Evolutionary conservation across 148 eudicot genomes (phyloP).

Genomic region (Chenopodium formosanum): DNA sequence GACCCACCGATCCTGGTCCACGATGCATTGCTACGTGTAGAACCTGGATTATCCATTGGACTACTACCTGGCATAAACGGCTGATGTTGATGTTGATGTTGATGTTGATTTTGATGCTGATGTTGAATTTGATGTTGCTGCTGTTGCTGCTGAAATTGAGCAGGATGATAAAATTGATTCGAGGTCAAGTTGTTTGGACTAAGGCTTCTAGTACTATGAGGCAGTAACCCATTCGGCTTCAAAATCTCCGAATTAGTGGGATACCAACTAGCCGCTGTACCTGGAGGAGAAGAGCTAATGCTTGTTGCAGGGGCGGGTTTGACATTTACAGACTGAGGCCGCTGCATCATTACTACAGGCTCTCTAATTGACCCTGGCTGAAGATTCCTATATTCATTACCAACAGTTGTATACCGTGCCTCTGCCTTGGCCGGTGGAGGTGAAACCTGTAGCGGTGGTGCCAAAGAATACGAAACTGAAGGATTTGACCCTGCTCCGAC

Average conservation of each 20-base stretch:
- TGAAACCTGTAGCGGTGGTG: constrained; percentile 58
- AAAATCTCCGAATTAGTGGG: constrained; percentile 41
- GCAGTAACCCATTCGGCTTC: constrained; percentile 54
- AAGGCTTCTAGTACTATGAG: constrained; percentile 49
- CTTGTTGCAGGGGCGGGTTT: constrained; percentile 47
- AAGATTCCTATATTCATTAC: constrained; percentile 58
- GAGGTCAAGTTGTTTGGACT: constrained; percentile 43
- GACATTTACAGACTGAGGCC: constrained; percentile 60
- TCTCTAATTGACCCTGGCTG: constrained; percentile 67
- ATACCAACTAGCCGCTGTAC: constrained; percentile 53
- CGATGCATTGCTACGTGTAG: constrained; percentile 34
- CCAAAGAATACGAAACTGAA: constrained; percentile 55
- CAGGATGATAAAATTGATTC: constrained; percentile 51
- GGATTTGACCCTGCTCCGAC: constrained; percentile 51
- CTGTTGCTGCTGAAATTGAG: constrained; percentile 53
- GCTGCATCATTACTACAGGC: constrained; percentile 81
- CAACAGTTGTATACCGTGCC: constrained; percentile 39
- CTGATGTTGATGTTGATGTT: constrained; percentile 40
- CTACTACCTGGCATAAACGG: constrained; percentile 38
- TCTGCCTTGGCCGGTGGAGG: constrained; percentile 55
- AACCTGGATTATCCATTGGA: constrained; percentile 42
- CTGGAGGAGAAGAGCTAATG: constrained; percentile 62
- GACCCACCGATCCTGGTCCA: constrained; percentile 49
- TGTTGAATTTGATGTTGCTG: constrained; percentile 44
- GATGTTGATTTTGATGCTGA: constrained; percentile 29